Base-by-base conservation (phyloP, 1,284 basidiomycete species). In the Lentinus polychrous region DNA sequence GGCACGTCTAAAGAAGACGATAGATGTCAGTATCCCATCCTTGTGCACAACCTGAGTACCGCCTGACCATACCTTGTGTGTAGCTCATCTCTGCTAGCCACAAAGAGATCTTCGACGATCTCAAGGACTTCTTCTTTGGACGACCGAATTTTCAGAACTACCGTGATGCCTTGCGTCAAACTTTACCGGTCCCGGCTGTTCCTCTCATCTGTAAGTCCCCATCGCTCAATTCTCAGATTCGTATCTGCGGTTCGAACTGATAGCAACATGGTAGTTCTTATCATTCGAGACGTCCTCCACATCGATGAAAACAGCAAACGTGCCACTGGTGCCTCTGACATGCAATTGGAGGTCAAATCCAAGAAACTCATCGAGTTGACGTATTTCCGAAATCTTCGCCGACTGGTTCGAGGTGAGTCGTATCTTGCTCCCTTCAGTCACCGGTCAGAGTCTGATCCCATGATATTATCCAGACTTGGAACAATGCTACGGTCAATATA, bases 371-470 rank as follows among this genome's bases (percentile, higher is more conserved):
- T 52, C 7, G 43, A 39, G 24, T 20, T 47, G 14, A 15, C 39
- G 20, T 44, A 45, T 31, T 43, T 43, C 14, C 27, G 32, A 31
- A 46, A 42, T 27, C n/a, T 52, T 3, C 35, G 38, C 8, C 31
- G 42, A 8, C 22, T 50, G 12, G 51, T 52, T 14, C 44, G 48
- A 46, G 51, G 51, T 52, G n/a, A 5, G 51, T 35, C 8, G 32
- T 34, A n/a, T 23, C 35, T n/a, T n/a, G 4, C 34, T 32, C 23
- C 23, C 18, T 38, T 12, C 20, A 11, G 32, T 24, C n/a, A 24
- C 14, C 15, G 11, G 31, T 27, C 44, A 14, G 34, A 14, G 8
- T 33, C 34, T 8, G 12, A 14, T 24, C 2, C n/a, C n/a, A 38
- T 38, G 7, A 6, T 8, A 18, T 36, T 5, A 37, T 12, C 6